phyloP scores from a whole-genome alignment of 2,329 filamentous ascomycete genomes.

The Neonectria coccinea region DNA sequence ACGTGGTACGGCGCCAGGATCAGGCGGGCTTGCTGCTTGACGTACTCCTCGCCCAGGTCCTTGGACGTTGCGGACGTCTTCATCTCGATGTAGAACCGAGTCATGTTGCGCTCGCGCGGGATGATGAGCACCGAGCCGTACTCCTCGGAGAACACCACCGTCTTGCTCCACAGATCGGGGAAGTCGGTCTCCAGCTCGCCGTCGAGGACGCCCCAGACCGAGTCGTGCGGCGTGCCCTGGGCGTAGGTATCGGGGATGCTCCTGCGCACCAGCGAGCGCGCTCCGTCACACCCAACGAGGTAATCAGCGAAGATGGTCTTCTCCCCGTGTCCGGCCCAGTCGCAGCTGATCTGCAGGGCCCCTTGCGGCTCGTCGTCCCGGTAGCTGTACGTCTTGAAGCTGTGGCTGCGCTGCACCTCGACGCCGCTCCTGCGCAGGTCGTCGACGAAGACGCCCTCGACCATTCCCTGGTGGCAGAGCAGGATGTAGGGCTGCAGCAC shows the following conservation, averaged over 20 bases:
- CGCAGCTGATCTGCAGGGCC: conserved; percentile 59
- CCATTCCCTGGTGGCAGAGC: conserved; percentile 77
- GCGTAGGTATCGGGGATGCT: conserved; percentile 67
- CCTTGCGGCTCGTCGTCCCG: conserved; percentile 48
- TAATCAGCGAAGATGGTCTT: conserved; percentile 68
- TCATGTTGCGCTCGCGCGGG: conserved; percentile 78
- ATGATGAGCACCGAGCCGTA: conserved; percentile 77
- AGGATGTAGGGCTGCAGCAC: conserved; percentile 67
- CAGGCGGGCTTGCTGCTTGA: conserved; percentile 72
- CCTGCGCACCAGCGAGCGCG: conserved; percentile 74
- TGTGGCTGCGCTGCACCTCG: conserved; percentile 70
- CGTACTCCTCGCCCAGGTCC: conserved; percentile 68
- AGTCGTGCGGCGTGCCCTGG: conserved; percentile 64
- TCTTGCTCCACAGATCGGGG: conserved; percentile 80
- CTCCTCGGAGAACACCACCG: conserved; percentile 73
- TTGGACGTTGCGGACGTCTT: conserved; percentile 56
- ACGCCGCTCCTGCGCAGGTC: conserved; percentile 73
- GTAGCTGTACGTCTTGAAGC: conserved; percentile 67
- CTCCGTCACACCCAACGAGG: conserved; percentile 78
- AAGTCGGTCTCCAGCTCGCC: conserved; percentile 77
- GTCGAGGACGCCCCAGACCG: conserved; percentile 77
- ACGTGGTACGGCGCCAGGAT: conserved; percentile 68
- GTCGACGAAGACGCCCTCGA: conserved; percentile 75
- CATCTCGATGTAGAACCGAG: conserved; percentile 69
- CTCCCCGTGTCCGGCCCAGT: conserved; percentile 61